Evolutionary conservation across 306 rosid genomes (phyloP).

Genomic region (Rosa lucieae): DNA sequence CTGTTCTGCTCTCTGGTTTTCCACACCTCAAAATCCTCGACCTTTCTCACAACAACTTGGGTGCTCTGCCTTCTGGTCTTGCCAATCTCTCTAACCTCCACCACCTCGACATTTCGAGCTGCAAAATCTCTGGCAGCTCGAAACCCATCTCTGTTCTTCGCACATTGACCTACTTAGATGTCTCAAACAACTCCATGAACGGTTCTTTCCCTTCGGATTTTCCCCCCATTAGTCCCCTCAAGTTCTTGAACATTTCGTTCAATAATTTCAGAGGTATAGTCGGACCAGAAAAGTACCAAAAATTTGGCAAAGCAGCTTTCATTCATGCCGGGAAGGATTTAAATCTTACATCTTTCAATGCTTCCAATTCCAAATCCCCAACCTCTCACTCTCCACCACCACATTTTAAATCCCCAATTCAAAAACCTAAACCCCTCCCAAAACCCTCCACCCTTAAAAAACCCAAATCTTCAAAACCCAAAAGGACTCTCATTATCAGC

Average conservation of each 20-base stretch:
- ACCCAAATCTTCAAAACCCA: slow-evolving; percentile 25
- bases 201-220: slow-evolving; percentile 86
- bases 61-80: slow-evolving; percentile 56
- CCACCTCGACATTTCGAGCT: slow-evolving; percentile 59
- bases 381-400: slow-evolving; percentile 1
- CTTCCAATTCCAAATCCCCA: slow-evolving; percentile 34
- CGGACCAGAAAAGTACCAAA: slow-evolving; percentile 21
- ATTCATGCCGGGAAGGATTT: slow-evolving; percentile 48
- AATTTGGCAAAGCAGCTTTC: slow-evolving; percentile 64
- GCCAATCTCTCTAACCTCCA: slow-evolving; percentile 42
- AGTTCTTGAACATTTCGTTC: slow-evolving; percentile 61
- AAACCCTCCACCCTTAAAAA: slow-evolving; percentile 27
- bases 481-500: slow-evolving; percentile 20
- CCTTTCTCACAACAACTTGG: slow-evolving; percentile 56
- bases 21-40: slow-evolving; percentile 50
- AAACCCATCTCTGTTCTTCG: slow-evolving; percentile 58
- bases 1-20: slow-evolving; percentile 52
- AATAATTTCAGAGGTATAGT: slow-evolving; percentile 52
- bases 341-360: slow-evolving; percentile 29
- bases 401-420: neutral
- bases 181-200: slow-evolving; percentile 60
- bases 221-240: slow-evolving; percentile 51
- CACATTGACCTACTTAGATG: slow-evolving; percentile 53
- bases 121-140: slow-evolving; percentile 53
- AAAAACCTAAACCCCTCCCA: slow-evolving; percentile 7